Evolutionary conservation across 1,284 basidiomycete species (phyloP), one percentile per base, ranked within the genome.

Genomic region (Lignosus rhinocerotis): DNA sequence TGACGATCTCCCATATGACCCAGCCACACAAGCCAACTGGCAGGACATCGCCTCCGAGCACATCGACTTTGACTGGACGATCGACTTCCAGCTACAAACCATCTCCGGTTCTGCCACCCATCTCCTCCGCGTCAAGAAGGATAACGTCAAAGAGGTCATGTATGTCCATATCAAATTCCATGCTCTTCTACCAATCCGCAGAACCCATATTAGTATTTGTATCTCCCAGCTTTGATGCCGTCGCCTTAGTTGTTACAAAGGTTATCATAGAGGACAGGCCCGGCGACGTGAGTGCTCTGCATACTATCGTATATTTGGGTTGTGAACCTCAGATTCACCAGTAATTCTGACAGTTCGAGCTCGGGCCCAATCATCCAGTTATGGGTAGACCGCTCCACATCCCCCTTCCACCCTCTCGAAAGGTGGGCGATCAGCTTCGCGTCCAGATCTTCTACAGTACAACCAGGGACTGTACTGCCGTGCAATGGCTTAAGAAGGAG

Each of bases 401-500:
- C 36, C 60, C 75, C 10, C 73, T 93, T 4, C 76, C 81, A 0
- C 59, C 67, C 2, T 67, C 71, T 1, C 69, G 80, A 25, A 72
- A 73, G 39, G 68, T 70, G 31, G 84, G 79, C 4, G 73, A 83
- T 25, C 75, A 72, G 2, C 67, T 87, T 34, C 75, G 78, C n/a
- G 79, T 93, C 51, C 80, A 78, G 34, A 78, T 96, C 58, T 73
- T 67, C 45, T 94, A 94, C 72, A 79, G 81, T 38, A 96, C 95
- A 1, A 93, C 92, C 5, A 77, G 84, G 57, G 78, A 86, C 33
- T 90, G 88, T 71, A 92, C 87, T 11, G 94, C 96, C 0, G 78
- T 99, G n/a, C 96, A 96, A 60, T 99, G 96, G 94, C 82, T 98
- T 33, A 85, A 85, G 38, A 91, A 93, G 66, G 86, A 90, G 87